Conservation (phyloP, 306 rosid species). For the Trichosanthes cucumerina region DNA sequence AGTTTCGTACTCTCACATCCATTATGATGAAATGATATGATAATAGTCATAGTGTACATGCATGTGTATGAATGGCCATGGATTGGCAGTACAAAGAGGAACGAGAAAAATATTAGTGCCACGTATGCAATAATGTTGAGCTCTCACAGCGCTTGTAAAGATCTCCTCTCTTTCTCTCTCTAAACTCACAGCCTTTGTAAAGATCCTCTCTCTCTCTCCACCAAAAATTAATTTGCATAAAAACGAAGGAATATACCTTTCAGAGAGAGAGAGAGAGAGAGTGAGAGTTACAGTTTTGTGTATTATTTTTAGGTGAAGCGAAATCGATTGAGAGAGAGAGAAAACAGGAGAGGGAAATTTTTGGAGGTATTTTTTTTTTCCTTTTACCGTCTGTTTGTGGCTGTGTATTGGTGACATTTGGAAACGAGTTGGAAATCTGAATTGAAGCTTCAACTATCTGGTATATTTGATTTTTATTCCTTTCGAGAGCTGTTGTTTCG, state of each 20-base stretch:
- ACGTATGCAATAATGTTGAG: slow-evolving; percentile 39
- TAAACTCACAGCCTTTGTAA: slow-evolving; percentile 25
- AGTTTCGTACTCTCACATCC: not conserved
- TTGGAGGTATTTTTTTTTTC: not conserved
- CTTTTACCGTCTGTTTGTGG: not conserved
- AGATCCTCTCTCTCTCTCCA: slow-evolving; percentile 32
- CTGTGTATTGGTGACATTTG: not conserved
- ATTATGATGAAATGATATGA: not conserved
- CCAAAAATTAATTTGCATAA: not conserved
- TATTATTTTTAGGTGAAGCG: not conserved
- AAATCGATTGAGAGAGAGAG: not conserved
- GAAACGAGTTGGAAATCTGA: not conserved
- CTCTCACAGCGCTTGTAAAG: slow-evolving; percentile 40
- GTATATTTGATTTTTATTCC: not conserved
- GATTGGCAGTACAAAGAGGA: slow-evolving; percentile 5
- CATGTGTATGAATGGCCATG: not conserved
- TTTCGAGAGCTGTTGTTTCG: not conserved
- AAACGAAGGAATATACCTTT: not conserved
- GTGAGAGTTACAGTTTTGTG: not conserved
- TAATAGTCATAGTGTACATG: not conserved
- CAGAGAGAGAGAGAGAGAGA: not conserved
- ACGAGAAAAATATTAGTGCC: slow-evolving; percentile 75
- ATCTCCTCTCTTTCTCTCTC: slow-evolving; percentile 25
- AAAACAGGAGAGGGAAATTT: not conserved
- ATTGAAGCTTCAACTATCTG: not conserved